These are phyloP conservation scores for Guadua angustifolia DNA, from an alignment of 176 grass and related monocot genomes.

Conservation along the genomic window DNA sequence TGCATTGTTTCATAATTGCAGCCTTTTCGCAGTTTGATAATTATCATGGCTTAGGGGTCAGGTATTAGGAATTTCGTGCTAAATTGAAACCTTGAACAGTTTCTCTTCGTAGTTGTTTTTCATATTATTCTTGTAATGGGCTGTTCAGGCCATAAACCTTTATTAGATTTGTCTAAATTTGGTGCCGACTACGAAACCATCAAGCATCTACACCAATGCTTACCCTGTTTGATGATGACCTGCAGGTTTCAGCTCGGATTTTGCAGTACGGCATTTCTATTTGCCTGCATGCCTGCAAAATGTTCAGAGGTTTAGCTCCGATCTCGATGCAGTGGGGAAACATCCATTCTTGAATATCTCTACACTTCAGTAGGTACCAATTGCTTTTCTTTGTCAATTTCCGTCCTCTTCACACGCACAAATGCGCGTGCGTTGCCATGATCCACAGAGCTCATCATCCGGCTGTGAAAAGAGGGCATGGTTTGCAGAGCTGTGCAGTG, in stretches of 20 bases:
- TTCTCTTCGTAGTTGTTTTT: neutral
- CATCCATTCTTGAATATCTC: slow-evolving; percentile 42
- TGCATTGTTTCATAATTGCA: neutral
- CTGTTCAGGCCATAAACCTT: neutral
- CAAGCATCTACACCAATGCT: slow-evolving; percentile 7
- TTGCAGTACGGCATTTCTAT: neutral
- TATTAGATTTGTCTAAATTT: neutral
- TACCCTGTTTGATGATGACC: slow-evolving; percentile 34
- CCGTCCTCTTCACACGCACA: neutral
- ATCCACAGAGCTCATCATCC: slow-evolving; percentile 9
- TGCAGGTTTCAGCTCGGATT: slow-evolving; percentile 33
- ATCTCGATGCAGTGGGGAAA: slow-evolving; percentile 43
- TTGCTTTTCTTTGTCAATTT: slow-evolving; percentile 4
- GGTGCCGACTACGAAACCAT: slow-evolving; percentile 1
- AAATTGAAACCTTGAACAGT: slow-evolving; percentile 1
- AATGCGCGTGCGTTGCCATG: slow-evolving; percentile 3
- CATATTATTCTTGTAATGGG: neutral
- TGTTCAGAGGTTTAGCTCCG: slow-evolving; percentile 27
- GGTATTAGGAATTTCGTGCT: neutral
- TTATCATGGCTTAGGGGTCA: neutral
- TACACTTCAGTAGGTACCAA: slow-evolving; percentile 34
- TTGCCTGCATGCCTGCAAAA: neutral
- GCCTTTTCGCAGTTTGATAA: neutral
- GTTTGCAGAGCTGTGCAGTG: slow-evolving; percentile 39
- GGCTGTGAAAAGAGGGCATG: slow-evolving; percentile 42